These are phyloP conservation scores for Dissoconium aciculare DNA, from an alignment of 2,329 filamentous ascomycete genomes.

Conservation along the genomic window DNA sequence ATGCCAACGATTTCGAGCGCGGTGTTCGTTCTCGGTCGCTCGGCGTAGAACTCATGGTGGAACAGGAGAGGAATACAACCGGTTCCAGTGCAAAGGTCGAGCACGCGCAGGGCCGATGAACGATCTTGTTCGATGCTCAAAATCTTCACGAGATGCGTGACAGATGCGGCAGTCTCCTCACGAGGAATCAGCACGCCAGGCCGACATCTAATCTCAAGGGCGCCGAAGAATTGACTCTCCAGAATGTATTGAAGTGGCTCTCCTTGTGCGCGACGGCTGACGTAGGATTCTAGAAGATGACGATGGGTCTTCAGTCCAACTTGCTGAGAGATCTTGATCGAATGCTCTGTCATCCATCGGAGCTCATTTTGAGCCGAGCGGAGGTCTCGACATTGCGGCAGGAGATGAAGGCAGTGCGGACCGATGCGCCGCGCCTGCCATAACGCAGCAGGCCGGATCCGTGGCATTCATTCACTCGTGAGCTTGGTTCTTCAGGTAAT, in stretches of 20 bases:
- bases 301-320: conserved; percentile 11
- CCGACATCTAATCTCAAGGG: conserved; percentile 60
- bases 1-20: conserved; percentile 47
- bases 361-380: conserved; percentile 53
- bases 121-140: conserved; percentile 11
- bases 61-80: conserved; percentile 78
- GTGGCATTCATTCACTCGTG: conserved; percentile 15
- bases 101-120: conserved; percentile 38
- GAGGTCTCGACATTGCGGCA: conserved; percentile 49
- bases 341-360: conserved; percentile 54
- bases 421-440: conserved; percentile 14
- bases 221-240: conserved; percentile 75
- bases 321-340: conserved; percentile 15
- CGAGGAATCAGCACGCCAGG: conserved; percentile 71
- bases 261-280: conserved; percentile 39
- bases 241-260: conserved; percentile 81
- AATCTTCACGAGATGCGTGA: conserved; percentile 21
- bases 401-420: conserved; percentile 41
- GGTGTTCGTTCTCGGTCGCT: conserved; percentile 8
- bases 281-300: conserved; percentile 16
- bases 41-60: conserved; percentile 41
- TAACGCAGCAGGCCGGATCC: conserved; percentile 17
- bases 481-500: no score
- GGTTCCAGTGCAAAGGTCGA: conserved; percentile 82
- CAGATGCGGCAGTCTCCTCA: conserved; percentile 33